phyloP scores from a whole-genome alignment of 345 rosid genomes.

The Arabis hirsuta region DNA sequence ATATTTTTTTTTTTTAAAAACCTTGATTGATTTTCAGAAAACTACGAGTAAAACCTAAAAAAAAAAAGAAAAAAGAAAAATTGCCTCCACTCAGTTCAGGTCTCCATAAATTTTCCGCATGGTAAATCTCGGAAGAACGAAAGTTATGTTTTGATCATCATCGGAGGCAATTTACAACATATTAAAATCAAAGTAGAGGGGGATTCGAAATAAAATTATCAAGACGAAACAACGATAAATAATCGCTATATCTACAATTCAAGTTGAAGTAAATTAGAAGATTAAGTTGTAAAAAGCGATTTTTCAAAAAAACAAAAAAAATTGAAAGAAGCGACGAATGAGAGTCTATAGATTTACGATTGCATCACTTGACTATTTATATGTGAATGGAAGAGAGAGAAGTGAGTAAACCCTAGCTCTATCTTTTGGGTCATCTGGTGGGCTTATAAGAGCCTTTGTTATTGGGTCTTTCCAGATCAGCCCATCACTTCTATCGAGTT shows the following conservation, averaged over 20 bases:
- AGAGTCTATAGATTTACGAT: too few species aligned
- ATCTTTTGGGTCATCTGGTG: too few species aligned
- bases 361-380: too few species aligned
- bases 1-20: too few species aligned
- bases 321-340: too few species aligned
- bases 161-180: slow-evolving; percentile 30
- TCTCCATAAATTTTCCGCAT: slow-evolving; percentile 44
- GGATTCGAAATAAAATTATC: background rate
- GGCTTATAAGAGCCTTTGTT: too few species aligned
- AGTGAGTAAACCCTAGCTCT: too few species aligned
- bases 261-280: background rate
- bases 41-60: background rate
- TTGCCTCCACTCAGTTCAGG: slow-evolving; percentile 46
- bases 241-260: background rate
- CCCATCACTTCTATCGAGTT: too few species aligned
- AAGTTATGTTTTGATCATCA: slow-evolving; percentile 47
- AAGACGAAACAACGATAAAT: background rate
- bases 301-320: too few species aligned
- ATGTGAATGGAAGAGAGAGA: too few species aligned
- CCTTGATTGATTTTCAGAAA: background rate
- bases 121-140: slow-evolving; percentile 43
- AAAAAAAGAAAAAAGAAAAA: background rate
- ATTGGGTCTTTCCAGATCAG: too few species aligned
- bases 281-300: too few species aligned
- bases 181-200: background rate